Conservation (phyloP, 2,329 filamentous ascomycete genomes). For the Phaeosphaeriaceae sp. region DNA sequence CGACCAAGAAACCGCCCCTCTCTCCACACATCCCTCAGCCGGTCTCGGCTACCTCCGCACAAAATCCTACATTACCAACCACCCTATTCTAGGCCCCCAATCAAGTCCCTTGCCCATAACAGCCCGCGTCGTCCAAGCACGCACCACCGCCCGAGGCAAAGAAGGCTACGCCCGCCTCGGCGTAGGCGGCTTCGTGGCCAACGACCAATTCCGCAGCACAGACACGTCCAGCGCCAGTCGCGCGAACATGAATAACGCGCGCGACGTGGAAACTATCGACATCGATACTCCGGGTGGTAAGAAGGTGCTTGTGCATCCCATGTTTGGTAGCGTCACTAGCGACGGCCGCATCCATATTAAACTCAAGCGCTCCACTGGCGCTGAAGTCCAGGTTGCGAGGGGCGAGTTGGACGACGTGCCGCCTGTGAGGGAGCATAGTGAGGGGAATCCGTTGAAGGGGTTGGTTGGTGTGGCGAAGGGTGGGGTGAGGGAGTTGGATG, state of each 20-base stretch:
- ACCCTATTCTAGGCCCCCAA: constrained; percentile 67
- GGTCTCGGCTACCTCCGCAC: constrained; percentile 68
- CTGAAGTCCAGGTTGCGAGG: constrained; percentile 29
- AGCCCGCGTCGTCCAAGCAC: constrained; percentile 62
- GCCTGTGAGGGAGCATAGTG: constrained; percentile 18
- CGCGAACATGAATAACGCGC: constrained; percentile 5
- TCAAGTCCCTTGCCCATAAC: constrained; percentile 58
- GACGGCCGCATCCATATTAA: constrained; percentile 41
- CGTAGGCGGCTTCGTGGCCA: constrained; percentile 53
- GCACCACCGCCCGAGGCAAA: constrained; percentile 12
- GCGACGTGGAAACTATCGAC: constrained; percentile 49
- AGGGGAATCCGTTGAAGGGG: constrained; percentile 12
- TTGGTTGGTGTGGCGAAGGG: constrained; percentile 16
- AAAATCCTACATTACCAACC: constrained; percentile 62
- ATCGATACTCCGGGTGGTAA: constrained; percentile 55
- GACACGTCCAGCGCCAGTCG: constrained; percentile 30
- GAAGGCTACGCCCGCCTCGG: constrained; percentile 48
- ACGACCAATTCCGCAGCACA: constrained; percentile 46
- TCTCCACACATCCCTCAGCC: constrained; percentile 69
- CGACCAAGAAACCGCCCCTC: constrained; percentile 48
- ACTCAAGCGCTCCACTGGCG: constrained; percentile 23
- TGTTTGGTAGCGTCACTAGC: constrained; percentile 45
- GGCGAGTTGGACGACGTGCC: constrained; percentile 37
- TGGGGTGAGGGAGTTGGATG: constrained; percentile 27
- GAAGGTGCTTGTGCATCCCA: constrained; percentile 60